phyloP scores from a whole-genome alignment of 768 basidiomycete genomes.

The Suillus lakei region DNA sequence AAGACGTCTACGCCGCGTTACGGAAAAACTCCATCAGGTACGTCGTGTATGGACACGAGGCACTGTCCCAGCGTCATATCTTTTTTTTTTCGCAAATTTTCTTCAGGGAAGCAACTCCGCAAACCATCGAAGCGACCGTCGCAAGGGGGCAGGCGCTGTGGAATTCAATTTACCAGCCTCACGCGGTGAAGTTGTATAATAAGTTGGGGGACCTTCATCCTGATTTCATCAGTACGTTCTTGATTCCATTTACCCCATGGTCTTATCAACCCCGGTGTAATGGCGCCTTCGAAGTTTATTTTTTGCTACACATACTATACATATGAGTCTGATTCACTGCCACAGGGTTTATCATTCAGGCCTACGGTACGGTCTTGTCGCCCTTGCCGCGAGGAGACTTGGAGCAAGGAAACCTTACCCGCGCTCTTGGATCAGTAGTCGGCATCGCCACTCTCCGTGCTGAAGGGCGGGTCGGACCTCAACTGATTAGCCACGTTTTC shows the following conservation, averaged over 20 bases:
- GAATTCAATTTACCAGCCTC: conserved; percentile 88
- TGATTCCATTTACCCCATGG: conserved; percentile 37
- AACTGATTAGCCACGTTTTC: conserved; percentile 87
- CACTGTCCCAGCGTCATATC: conserved; percentile 13
- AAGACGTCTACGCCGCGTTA: conserved; percentile 77
- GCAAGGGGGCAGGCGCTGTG: conserved; percentile 75
- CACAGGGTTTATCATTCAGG: conserved; percentile 85
- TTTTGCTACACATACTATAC: conserved; percentile 30
- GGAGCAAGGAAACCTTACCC: conserved; percentile 84
- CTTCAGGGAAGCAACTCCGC: conserved; percentile 58
- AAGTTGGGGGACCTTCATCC: conserved; percentile 90
- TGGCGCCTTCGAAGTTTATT: conserved; percentile 37
- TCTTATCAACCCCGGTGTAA: conserved; percentile 37
- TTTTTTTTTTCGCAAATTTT: conserved; percentile 11
- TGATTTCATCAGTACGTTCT: conserved; percentile 86
- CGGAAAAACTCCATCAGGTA: conserved; percentile 71
- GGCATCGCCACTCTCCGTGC: conserved; percentile 86
- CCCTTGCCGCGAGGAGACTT: conserved; percentile 71
- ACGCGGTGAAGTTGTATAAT: conserved; percentile 85
- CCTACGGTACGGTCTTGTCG: conserved; percentile 78
- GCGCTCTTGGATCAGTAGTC: conserved; percentile 82
- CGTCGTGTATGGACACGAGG: conserved; percentile 27
- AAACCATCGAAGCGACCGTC: conserved; percentile 71
- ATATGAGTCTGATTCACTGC: conserved; percentile 23
- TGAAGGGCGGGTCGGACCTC: conserved; percentile 83